Percentiles rank a stretch among this genome's conserved stretches.
Conservation (phyloP, 495 filamentous ascomycete species). For the Entonaema liquescens region DNA sequence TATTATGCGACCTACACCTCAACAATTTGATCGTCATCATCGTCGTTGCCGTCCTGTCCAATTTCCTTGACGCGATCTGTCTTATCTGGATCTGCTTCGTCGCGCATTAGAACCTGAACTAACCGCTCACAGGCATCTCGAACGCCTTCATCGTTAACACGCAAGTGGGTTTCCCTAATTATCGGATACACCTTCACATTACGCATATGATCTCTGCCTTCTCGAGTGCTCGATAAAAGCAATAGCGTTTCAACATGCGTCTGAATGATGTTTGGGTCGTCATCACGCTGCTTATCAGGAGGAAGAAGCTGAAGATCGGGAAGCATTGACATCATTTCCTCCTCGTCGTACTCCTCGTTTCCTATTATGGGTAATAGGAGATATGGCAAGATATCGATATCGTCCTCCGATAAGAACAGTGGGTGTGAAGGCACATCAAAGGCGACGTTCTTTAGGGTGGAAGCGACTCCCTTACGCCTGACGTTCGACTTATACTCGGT, state of each 20-base stretch:
- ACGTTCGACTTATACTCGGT: conserved; percentile 84
- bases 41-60: conserved; percentile 64
- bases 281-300: conserved; percentile 84
- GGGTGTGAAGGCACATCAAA: conserved; percentile 74
- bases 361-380: conserved; percentile 74
- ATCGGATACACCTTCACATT: conserved; percentile 86
- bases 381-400: conserved; percentile 85
- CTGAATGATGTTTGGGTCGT: conserved; percentile 74
- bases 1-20: conserved; percentile 50
- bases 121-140: conserved; percentile 86
- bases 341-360: conserved; percentile 69
- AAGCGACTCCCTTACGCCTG: conserved; percentile 88
- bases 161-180: conserved; percentile 83
- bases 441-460: conserved; percentile 88
- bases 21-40: conserved; percentile 53
- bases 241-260: conserved; percentile 90
- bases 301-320: conserved; percentile 87
- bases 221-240: conserved; percentile 79
- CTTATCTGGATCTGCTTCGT: conserved; percentile 67
- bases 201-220: conserved; percentile 77
- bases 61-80: conserved; percentile 29
- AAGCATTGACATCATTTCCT: conserved; percentile 81
- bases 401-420: conserved; percentile 70
- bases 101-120: conserved; percentile 91
- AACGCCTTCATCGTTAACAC: conserved; percentile 81